Base-by-base conservation (phyloP, 1,284 basidiomycete species). In the Heterobasidion annosum region DNA sequence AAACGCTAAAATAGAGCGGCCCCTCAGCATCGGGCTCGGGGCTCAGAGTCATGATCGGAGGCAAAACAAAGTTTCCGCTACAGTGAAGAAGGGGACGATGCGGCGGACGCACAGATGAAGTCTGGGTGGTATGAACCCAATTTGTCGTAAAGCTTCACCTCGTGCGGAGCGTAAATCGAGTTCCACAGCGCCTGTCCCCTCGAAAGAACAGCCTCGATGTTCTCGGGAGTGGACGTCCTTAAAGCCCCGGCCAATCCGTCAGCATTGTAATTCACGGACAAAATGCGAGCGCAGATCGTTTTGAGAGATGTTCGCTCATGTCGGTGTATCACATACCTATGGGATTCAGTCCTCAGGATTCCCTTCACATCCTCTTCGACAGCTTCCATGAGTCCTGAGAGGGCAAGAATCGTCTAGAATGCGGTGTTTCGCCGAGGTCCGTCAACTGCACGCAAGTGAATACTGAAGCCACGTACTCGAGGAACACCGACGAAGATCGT, bases 401-500 rank as follows among this genome's bases (percentile, higher is more conserved):
- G 81, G 57, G 84, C 85, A 63, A 93, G 80, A 67, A 96, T 96
- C 53, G 86, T 85, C 89, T 93, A 67, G 18, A 40, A 32, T 16
- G 16, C 16, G 40, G 13, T 16, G 48, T 34, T 47, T 43, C 25
- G 33, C 44, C 42, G 32, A 54, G 25, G 47, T 34, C 33, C 16
- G 15, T 5, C 32, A 7, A 18, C 42, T 13, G 34, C 7, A 45
- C 35, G 48, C 12, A 35, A 34, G 25, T 35, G 25, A 34, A 42
- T 12, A 51, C 51, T 54, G 43, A 46, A 35, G 42, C 49, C 52
- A 63, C 84, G 69, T 64, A 92, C 90, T 69, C 91, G 81, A 61
- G 93, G 92, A 54, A 96, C 92, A 44, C 94, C 94, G 59, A 92
- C 83, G 68, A 97, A 94, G 61, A 94, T 91, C 65, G 88, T 85